Evolutionary conservation across 2,329 filamentous ascomycete genomes (phyloP).

Genomic region (Aspergillus eucalypticola): DNA sequence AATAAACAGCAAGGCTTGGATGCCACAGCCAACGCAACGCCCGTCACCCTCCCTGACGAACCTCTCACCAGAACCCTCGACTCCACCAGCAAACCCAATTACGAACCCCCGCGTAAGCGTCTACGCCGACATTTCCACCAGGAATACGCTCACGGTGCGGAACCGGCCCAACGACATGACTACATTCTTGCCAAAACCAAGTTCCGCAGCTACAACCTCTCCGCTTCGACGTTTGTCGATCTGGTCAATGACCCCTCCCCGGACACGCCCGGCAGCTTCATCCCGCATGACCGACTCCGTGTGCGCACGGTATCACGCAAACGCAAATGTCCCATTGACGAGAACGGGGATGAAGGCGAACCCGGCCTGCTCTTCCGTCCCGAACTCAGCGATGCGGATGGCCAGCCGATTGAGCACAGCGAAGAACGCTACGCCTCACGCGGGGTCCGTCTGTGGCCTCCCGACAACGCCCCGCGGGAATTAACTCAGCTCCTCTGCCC

Average conservation of each 20-base stretch:
- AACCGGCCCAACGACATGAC: slow-evolving; percentile 32
- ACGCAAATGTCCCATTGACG: slow-evolving; percentile 41
- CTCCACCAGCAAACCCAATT: slow-evolving; percentile 31
- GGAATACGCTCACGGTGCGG: slow-evolving; percentile 37
- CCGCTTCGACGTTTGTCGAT: slow-evolving; percentile 45
- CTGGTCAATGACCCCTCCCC: slow-evolving; percentile 43
- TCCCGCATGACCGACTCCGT: slow-evolving; percentile 41
- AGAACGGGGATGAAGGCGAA: slow-evolving; percentile 28
- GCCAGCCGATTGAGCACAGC: slow-evolving; percentile 31
- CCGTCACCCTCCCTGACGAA: slow-evolving; percentile 27
- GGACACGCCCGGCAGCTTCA: slow-evolving; percentile 24
- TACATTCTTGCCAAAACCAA: slow-evolving; percentile 49
- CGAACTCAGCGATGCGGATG: slow-evolving; percentile 28
- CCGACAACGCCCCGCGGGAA: slow-evolving; percentile 39
- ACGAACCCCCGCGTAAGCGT: slow-evolving; percentile 40
- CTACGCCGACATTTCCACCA: slow-evolving; percentile 41
- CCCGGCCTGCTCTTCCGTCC: slow-evolving; percentile 31
- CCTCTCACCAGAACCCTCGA: slow-evolving; percentile 31
- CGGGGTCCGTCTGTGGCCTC: slow-evolving; percentile 45
- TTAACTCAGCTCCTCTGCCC: slow-evolving; percentile 44
- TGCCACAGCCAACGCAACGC: slow-evolving; percentile 16
- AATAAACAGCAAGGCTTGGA: slow-evolving; percentile 14
- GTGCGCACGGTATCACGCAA: slow-evolving; percentile 46
- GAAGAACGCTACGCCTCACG: slow-evolving; percentile 44
- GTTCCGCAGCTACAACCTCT: slow-evolving; percentile 44